Evolutionary conservation across 495 filamentous ascomycete genomes (phyloP).

Genomic region (Parathielavia appendiculata): DNA sequence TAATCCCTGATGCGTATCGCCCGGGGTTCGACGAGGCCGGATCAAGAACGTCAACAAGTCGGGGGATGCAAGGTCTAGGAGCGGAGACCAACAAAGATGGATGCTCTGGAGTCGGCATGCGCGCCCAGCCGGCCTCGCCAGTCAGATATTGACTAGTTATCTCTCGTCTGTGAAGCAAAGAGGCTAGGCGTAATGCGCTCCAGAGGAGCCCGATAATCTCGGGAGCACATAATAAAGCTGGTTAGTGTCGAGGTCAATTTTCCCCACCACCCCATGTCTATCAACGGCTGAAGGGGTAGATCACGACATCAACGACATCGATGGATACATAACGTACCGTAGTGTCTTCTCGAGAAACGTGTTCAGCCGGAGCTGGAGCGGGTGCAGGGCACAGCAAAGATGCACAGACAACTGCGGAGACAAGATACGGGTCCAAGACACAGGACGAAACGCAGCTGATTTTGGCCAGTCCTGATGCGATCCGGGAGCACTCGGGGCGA

Average conservation of each 20-base stretch:
- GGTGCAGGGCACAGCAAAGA: slow-evolving; percentile 14
- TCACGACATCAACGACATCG: slow-evolving; percentile 24
- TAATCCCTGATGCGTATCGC: slow-evolving; percentile 26
- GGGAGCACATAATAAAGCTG: slow-evolving; percentile 33
- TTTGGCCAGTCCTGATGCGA: slow-evolving; percentile 26
- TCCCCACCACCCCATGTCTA: slow-evolving; percentile 30
- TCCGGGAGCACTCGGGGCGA: slow-evolving; percentile 23
- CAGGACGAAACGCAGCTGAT: slow-evolving; percentile 8
- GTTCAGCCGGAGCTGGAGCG: slow-evolving; percentile 24
- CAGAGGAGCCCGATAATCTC: slow-evolving; percentile 29
- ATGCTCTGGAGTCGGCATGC: slow-evolving; percentile 22
- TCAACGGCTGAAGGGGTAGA: slow-evolving; percentile 23
- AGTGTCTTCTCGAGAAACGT: background rate
- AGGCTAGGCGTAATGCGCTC: slow-evolving; percentile 23
- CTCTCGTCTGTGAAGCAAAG: slow-evolving; percentile 20
- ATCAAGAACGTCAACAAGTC: slow-evolving; percentile 12
- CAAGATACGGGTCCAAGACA: slow-evolving; percentile 23
- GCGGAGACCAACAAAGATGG: slow-evolving; percentile 21
- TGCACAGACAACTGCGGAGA: background rate
- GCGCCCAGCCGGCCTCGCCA: slow-evolving; percentile 25
- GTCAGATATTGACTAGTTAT: slow-evolving; percentile 36
- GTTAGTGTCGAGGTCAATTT: slow-evolving; percentile 25
- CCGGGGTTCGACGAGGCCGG: slow-evolving; percentile 18
- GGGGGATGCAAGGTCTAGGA: slow-evolving; percentile 22
- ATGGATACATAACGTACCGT: background rate